These are phyloP conservation scores for Beverwykella pulmonaria DNA, from an alignment of 495 filamentous ascomycete species.

Conservation along the genomic window DNA sequence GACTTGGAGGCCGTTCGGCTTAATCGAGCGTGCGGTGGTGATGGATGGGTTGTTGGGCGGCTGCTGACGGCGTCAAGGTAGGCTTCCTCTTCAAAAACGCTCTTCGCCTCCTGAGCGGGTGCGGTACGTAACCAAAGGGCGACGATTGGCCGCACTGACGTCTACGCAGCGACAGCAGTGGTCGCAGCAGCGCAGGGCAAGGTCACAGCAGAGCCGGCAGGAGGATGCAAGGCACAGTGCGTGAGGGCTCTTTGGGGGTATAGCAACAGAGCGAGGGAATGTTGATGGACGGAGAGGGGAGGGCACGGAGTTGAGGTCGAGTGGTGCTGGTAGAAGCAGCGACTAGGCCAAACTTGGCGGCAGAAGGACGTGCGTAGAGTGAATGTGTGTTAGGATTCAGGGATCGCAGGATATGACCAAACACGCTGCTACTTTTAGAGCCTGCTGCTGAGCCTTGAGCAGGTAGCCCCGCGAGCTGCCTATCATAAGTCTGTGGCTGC, in stretches of 20 bases:
- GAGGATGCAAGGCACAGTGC: constrained; percentile 15
- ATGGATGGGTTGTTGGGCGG: neutral
- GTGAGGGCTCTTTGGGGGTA: neutral
- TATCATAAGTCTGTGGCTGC: constrained; percentile 17
- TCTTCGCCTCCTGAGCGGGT: constrained; percentile 23
- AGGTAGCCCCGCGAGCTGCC: neutral
- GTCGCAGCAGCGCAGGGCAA: constrained; percentile 6
- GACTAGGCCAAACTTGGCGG: constrained; percentile 3
- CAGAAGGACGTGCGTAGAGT: constrained; percentile 27
- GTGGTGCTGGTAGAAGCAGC: neutral
- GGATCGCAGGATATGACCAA: constrained; percentile 26
- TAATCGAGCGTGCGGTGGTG: constrained; percentile 1
- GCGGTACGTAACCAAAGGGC: constrained; percentile 21
- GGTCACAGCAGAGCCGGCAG: neutral
- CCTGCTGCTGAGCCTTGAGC: constrained; percentile 15
- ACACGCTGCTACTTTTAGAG: constrained; percentile 34
- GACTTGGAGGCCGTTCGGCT: constrained; percentile 11
- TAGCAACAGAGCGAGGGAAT: neutral
- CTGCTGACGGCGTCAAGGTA: constrained; percentile 23
- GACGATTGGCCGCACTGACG: constrained; percentile 4
- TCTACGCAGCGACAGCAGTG: constrained; percentile 1
- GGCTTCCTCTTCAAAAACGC: neutral
- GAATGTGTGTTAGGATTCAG: constrained; percentile 26
- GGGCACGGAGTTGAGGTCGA: constrained; percentile 19
- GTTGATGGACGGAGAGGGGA: constrained; percentile 17